phyloP scores from a whole-genome alignment of 2,329 filamentous ascomycete species.

The Claviceps pazoutovae region DNA sequence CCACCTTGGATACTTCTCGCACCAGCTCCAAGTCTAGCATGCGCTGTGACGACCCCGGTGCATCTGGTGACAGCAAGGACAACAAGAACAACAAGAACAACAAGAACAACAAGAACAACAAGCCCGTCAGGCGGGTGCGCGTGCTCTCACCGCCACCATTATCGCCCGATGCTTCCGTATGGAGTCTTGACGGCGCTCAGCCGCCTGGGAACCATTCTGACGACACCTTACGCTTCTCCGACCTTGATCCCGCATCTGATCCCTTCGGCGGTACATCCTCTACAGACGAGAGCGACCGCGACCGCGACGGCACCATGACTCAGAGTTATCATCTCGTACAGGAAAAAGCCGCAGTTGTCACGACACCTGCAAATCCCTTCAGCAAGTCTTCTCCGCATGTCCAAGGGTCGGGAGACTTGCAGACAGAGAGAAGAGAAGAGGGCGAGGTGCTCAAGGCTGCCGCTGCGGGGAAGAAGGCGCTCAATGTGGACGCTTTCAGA shows the following conservation, averaged over 20 bases:
- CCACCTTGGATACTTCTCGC: conserved; percentile 8
- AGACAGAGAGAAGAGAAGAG: conserved; percentile 17
- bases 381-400: conserved; percentile 40
- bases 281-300: conserved; percentile 17
- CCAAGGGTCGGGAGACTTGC: conserved; percentile 24
- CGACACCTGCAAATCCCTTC: conserved; percentile 30
- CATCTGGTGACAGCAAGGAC: conserved; percentile 12
- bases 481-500: conserved; percentile 70
- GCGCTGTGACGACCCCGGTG: conserved; percentile 5
- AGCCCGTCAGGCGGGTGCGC: conserved; percentile 52
- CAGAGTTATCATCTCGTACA: background rate
- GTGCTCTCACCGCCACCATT: conserved; percentile 50
- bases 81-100: conserved; percentile 20
- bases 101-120: conserved; percentile 27
- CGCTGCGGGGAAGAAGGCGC: conserved; percentile 26
- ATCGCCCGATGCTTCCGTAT: conserved; percentile 36
- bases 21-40: conserved; percentile 10
- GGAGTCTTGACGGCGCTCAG: conserved; percentile 18
- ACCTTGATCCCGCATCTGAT: conserved; percentile 9
- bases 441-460: conserved; percentile 19
- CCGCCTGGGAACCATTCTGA: conserved; percentile 14
- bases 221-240: conserved; percentile 9
- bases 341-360: background rate
- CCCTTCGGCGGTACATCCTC: conserved; percentile 18
- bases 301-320: conserved; percentile 13